These are phyloP conservation scores for Torrubiella hemipterigena DNA, from an alignment of 2,329 filamentous ascomycete species.

Conservation along the genomic window DNA sequence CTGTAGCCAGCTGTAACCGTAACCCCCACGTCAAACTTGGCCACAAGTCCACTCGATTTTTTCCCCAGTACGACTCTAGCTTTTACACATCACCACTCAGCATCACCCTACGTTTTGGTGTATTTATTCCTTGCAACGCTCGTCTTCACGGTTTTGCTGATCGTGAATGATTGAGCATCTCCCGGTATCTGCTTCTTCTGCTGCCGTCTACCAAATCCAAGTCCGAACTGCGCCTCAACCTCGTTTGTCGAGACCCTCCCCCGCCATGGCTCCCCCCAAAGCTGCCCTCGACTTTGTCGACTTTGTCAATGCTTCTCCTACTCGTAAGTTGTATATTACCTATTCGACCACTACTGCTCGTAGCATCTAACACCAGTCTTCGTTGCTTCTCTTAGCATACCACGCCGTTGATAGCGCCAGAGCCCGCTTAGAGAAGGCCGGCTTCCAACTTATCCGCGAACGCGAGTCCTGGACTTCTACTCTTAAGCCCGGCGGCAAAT, in stretches of 20 bases:
- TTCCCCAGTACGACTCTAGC: too few relatives aligned
- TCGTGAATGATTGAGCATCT: too few relatives aligned
- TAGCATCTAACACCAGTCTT: constrained; percentile 9
- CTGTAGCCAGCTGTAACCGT: too few relatives aligned
- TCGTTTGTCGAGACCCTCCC: constrained; percentile 17
- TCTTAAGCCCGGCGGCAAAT: constrained; percentile 79
- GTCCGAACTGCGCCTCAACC: too few relatives aligned
- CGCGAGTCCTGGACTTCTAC: constrained; percentile 76
- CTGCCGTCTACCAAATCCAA: not conserved
- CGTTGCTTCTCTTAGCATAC: constrained; percentile 54
- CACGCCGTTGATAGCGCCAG: constrained; percentile 79
- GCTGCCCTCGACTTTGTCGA: constrained; percentile 74
- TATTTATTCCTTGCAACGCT: too few relatives aligned
- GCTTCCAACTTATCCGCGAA: constrained; percentile 82
- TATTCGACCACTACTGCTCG: constrained; percentile 1
- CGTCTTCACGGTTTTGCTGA: too few relatives aligned
- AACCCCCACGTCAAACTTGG: too few relatives aligned
- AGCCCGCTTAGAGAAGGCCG: constrained; percentile 64
- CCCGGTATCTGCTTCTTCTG: too few relatives aligned
- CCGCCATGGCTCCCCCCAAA: constrained; percentile 38
- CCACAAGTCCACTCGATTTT: too few relatives aligned
- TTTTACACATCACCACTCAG: too few relatives aligned
- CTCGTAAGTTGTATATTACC: constrained; percentile 48
- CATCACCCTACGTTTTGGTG: too few relatives aligned
- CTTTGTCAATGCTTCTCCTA: constrained; percentile 90